phyloP scores from a whole-genome alignment of 2,329 filamentous ascomycete genomes.

The Neonectria faginata region DNA sequence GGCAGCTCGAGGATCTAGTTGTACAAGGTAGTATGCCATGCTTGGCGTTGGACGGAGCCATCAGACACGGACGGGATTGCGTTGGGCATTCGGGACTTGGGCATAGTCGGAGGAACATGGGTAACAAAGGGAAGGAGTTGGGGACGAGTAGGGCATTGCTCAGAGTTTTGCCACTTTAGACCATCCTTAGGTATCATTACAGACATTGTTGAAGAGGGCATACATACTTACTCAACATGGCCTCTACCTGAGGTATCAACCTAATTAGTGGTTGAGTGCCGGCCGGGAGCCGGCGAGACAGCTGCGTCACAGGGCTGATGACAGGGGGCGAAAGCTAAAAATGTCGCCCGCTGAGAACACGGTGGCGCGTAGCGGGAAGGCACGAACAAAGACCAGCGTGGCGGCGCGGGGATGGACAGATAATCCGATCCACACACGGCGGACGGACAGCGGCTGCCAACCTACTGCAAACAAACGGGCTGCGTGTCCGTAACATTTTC shows the following conservation, averaged over 20 bases:
- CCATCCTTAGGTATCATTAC: not conserved
- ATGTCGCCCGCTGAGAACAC: conserved; percentile 48
- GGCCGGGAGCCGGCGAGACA: conserved; percentile 2
- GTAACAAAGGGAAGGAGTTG: not conserved
- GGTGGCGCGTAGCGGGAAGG: conserved; percentile 45
- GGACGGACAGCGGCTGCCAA: not conserved
- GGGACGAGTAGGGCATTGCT: not conserved
- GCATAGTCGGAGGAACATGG: not conserved
- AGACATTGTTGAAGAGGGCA: not conserved
- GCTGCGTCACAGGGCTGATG: conserved; percentile 35
- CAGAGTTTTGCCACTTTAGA: not conserved
- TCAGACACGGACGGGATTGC: not conserved
- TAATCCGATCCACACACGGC: conserved; percentile 47
- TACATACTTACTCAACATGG: too few species aligned
- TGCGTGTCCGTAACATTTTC: conserved; percentile 49
- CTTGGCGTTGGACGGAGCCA: conserved; percentile 19
- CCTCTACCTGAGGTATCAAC: too few species aligned
- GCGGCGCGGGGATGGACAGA: conserved; percentile 46
- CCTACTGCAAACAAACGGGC: conserved; percentile 30
- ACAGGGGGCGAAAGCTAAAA: conserved; percentile 13
- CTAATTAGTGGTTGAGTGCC: too few species aligned
- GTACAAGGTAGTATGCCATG: conserved; percentile 4
- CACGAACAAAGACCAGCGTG: conserved; percentile 18
- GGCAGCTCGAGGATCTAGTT: not conserved
- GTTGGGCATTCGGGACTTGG: conserved; percentile 1